These are phyloP conservation scores for Penicillium frequentans DNA, from an alignment of 2,329 filamentous ascomycete species.

Conservation along the genomic window DNA sequence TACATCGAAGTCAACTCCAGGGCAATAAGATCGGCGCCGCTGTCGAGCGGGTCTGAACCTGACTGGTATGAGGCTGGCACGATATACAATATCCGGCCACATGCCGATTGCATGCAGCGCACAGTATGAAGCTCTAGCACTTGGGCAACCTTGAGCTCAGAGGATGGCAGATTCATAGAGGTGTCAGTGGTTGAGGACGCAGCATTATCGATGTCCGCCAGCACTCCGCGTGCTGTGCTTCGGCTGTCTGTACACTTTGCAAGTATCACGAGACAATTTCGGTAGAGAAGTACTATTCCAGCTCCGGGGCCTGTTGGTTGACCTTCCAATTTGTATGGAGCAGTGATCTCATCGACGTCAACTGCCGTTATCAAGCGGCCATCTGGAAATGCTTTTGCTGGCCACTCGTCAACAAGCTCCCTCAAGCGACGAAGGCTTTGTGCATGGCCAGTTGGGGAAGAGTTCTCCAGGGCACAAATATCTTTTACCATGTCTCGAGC, in stretches of 20 bases:
- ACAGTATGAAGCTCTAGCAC: constrained; percentile 69
- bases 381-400: constrained; percentile 66
- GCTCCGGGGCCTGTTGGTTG: constrained; percentile 48
- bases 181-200: constrained; percentile 52
- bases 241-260: constrained; percentile 66
- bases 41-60: constrained; percentile 18
- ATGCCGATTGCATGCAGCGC: constrained; percentile 59
- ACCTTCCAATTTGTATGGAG: constrained; percentile 63
- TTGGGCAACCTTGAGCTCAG: constrained; percentile 74
- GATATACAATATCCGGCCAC: constrained; percentile 41
- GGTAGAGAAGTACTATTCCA: constrained; percentile 80
- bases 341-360: constrained; percentile 73
- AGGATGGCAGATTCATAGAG: constrained; percentile 37
- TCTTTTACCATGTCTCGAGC: constrained; percentile 92
- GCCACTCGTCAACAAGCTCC: constrained; percentile 77
- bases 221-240: constrained; percentile 71
- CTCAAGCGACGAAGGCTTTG: constrained; percentile 73
- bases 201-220: constrained; percentile 83
- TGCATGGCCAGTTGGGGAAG: constrained; percentile 64
- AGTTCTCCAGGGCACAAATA: constrained; percentile 88
- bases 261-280: constrained; percentile 75
- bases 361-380: constrained; percentile 79
- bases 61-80: constrained; percentile 28
- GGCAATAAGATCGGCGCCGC: constrained; percentile 55
- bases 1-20: constrained; percentile 74